Evolutionary conservation across 1,139 yeast genomes (phyloP), one percentile per base, ranked within the genome.

Genomic region (Suhomyces maxii): DNA sequence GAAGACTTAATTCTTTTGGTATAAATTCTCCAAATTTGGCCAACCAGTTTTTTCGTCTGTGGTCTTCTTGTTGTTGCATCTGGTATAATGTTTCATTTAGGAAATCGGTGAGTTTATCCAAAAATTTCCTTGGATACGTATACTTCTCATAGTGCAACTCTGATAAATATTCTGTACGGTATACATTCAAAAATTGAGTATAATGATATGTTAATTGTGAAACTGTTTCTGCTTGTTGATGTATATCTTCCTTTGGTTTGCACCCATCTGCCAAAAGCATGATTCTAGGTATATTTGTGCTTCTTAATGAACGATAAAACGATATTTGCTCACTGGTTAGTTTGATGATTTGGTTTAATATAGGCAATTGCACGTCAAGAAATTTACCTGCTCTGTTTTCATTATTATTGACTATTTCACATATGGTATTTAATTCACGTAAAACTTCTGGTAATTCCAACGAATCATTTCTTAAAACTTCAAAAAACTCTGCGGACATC

Each of bases 71-170:
- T 28, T 60, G 57, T 50, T 73, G 77, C 36, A 73, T 52, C 38
- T 56, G 57, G 38, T 60, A 57, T 36, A 75, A 52, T 14, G 69
- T 73, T 6, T 66, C 68, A 46, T 69, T 66, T 25, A 75, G 57
- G 47, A 72, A 71, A 6, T 63, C 60, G 14, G 67, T 63, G 31
- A 75, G 52, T 39, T 57, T 61, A 34, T 55, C 54, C 33, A 73
- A 56, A 49, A 71, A 74, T 45, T 63, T 64, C 32, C 71, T 57
- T 3, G 79, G 79, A 46, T 72, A 73, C 3, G 63, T 64, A 52
- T 63, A 74, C 50, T 65, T 67, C 50, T 75, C 76, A 47, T 71
- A 69, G 53, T 72, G 75, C 28, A 71, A 57, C 53, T 75, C 80
- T 12, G 61, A 51, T 30, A 73, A 56, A 48, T 73, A 75, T 43